Evolutionary conservation across 163 green algal species (phyloP), one percentile per base, ranked within the genome.

Genomic region (Volvox carteri): DNA sequence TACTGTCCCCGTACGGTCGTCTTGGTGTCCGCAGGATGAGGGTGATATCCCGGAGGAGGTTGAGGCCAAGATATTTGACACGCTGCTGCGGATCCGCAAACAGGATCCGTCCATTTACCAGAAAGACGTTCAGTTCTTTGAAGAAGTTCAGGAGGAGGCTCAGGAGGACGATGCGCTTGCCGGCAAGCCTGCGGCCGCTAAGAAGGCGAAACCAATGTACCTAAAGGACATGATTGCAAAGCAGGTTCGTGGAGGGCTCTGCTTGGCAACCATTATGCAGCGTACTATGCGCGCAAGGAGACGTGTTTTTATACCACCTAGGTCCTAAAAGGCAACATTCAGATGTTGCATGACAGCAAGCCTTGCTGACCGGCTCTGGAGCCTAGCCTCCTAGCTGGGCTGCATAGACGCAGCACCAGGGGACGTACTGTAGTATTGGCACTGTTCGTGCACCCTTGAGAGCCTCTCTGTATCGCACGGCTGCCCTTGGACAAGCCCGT

Each of bases 141-240:
- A 91, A 39, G 86, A 88, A 39, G 74, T 41, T 2, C 62, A 50
- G 14, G 70, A 46, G 3, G 73, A 67, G 11, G 88, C 84, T n/a
- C n/a, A n/a, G n/a, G n/a, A n/a, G 37, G 93, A 91, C 14, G 89
- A 74, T 14, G 90, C 92, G 37, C 56, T 42, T 9, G 91, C 84
- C 11, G 92, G 85, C 58, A 77, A 91, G n/a, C 78, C 41, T 16
- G 87, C 23, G 86, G 39, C 41, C 2, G 39, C 6, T 14, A 90
- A 84, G 18, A 91, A 79, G 35, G 86, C 87, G 11, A 95, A 94
- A 88, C 94, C 94, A 14, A 77, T 97, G 90, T 95, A 93, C 58
- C 86, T 98, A 39, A 97, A 96, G 79, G 95, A 97, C 42, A 87
- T 98, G 1, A 78, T 97, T n/a, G 95, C 94, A 19, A 88, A 95